Base-by-base conservation (phyloP, 23 red algal species). In the Gracilariopsis chorda region DNA sequence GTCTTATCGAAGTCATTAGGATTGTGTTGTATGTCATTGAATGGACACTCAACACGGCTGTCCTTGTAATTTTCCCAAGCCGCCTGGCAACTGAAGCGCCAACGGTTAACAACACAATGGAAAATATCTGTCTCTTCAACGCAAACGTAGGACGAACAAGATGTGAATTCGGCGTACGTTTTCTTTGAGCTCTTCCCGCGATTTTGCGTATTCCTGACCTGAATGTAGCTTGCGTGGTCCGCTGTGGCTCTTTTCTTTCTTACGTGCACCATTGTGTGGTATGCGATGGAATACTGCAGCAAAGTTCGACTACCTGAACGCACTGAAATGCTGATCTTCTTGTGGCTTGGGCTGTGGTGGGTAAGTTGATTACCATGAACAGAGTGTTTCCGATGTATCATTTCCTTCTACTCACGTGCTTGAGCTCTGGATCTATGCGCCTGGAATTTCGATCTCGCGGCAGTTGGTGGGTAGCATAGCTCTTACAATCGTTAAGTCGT, bases 281-380 rank as follows among this genome's bases (percentile, higher is more conserved):
- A 88, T 57, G 27, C 46, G 36, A 41, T 88, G 12, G 84, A 88
- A 34, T 88, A 88, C 47, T 88, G 84, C 55, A 56, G 65, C 47
- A 49, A 42, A 12, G 55, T 88, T 51, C 40, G 33, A 42, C 47
- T 88, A 21, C 67, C 84, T 16, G 46, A 43, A 28, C 63, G 67
- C 40, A 46, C 67, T 9, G 84, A 88, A 48, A 59, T 46, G 36
- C 58, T 88, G n/a, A 88, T 88, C 49, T 88, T 88, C 46, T 53
- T 67, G 16, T 88, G 84, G 84, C 84, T 88, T 49, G 63, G 65
- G 28, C 10, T 88, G 17, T 88, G 84, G 84, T 88, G 84, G 84
- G 84, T 88, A 88, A 77, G 84, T 77, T 53, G 23, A n/a, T 20
- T 62, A 34, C 28, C 20, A 4, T 46, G 45, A 32, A 21, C 1